Conservation (phyloP, 805 yeast genomes). For the Lachancea fermentati region DNA sequence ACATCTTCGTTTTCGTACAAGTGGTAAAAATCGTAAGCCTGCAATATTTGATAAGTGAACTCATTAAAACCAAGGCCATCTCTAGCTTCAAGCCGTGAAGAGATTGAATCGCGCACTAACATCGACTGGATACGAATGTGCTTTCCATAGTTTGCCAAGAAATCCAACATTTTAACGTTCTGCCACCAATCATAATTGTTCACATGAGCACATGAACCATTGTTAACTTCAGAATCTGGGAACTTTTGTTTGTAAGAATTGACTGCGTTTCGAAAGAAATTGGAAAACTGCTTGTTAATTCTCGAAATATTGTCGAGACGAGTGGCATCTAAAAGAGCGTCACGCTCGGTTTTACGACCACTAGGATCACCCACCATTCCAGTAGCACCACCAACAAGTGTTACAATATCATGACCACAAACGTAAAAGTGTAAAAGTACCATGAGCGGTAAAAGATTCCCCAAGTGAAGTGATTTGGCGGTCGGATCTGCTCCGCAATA, state of each 20-base stretch:
- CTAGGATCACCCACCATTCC: constrained; percentile 97
- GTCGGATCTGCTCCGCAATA: constrained; percentile 98
- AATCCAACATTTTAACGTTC: constrained; percentile 66
- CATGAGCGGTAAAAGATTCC: constrained; percentile 85
- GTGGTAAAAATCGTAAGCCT: constrained; percentile 91
- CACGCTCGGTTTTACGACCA: constrained; percentile 77
- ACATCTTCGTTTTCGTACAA: constrained; percentile 55
- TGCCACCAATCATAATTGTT: constrained; percentile 89
- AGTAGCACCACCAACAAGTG: constrained; percentile 91
- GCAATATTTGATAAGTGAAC: constrained; percentile 86
- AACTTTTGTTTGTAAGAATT: constrained; percentile 47
- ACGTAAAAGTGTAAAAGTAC: constrained; percentile 75
- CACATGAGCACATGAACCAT: constrained; percentile 40
- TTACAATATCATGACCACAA: constrained; percentile 79
- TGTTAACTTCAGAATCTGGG: constrained; percentile 19
- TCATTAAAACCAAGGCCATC: constrained; percentile 90
- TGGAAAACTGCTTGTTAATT: constrained; percentile 56
- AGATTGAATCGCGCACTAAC: constrained; percentile 85
- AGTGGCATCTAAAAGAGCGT: constrained; percentile 45
- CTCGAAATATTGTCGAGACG: constrained; percentile 51
- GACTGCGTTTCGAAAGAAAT: constrained; percentile 57
- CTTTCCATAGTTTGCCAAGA: constrained; percentile 69
- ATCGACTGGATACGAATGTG: constrained; percentile 78
- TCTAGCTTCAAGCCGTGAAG: constrained; percentile 59
- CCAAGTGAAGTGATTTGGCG: constrained; percentile 83